Base-by-base conservation (phyloP, 352 stramenopile species). In the Pythium dissimile region DNA sequence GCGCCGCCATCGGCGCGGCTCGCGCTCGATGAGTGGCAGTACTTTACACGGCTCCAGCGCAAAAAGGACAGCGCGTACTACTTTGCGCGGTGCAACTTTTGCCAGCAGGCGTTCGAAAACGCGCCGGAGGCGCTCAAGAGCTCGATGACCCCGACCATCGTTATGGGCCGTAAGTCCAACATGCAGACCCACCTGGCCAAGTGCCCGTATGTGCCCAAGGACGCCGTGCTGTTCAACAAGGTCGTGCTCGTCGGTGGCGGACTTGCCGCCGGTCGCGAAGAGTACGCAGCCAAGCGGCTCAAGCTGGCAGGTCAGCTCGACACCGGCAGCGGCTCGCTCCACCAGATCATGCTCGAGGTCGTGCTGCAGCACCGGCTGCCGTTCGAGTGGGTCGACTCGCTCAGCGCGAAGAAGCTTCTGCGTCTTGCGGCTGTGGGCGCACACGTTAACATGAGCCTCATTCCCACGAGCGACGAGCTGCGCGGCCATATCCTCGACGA, bases 111-210 rank as follows among this genome's bases (percentile, higher is more conserved):
- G 24, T 77, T 73, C 6, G 74, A 86, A 20, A 71, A 61, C 27
- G 78, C 73, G 1, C 71, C 74, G 0, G 74, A 82, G 3, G 57
- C 68, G 5, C 67, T 86, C 54, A 80, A 80, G 39, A 34, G 49
- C 21, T 69, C 65, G 0, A 82, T 88, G 72, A 67, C 74, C 35
- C 74, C 80, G 21, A 71, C 71, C 21, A 65, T 87, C 45, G 72
- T 92, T 35, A 84, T 87, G 64, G 83, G 80, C 0, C 74, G 82
- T 24, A 92, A 90, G 58, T 77, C 75, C 46, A 92, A 90, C 62
- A 92, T 92, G 83, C 83, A 90, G 69, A 92, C 83, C 3, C 83
- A 92, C 53, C 61, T 90, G 64, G 68, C 78, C 69, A 89, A 86
- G 66, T 92, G 83, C 41, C 67, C 75, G 0, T 80, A 92, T 46